These are phyloP conservation scores for Pelargonium cotyledonis DNA, from an alignment of 441 rosid species.

Conservation along the genomic window DNA sequence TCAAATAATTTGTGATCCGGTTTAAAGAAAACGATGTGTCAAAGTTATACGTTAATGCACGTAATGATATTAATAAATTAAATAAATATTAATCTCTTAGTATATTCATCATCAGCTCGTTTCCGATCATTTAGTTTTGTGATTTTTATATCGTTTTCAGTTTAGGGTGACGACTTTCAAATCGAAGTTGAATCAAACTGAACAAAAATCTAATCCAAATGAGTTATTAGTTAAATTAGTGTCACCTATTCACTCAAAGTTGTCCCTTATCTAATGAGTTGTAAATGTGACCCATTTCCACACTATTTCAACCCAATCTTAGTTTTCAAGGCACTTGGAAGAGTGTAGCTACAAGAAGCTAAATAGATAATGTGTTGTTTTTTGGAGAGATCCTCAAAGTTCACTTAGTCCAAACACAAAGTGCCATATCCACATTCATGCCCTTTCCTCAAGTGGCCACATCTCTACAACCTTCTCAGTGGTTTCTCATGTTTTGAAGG, in stretches of 20 bases:
- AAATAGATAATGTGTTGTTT: constrained; percentile 10
- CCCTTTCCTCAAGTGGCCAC: constrained; percentile 19
- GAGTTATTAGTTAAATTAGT: too few species aligned
- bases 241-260: background rate
- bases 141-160: too few species aligned
- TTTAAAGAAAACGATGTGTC: too few species aligned
- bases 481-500: background rate
- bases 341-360: background rate
- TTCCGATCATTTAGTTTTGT: too few species aligned
- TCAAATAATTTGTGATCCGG: too few species aligned
- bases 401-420: constrained; percentile 24
- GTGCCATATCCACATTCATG: constrained; percentile 18
- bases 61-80: too few species aligned
- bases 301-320: background rate
- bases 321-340: background rate
- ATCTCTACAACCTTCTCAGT: constrained; percentile 3
- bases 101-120: too few species aligned
- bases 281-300: constrained; percentile 1
- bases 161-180: too few species aligned
- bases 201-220: too few species aligned
- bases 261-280: constrained; percentile 7
- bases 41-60: too few species aligned
- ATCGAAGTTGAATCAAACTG: too few species aligned
- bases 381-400: constrained; percentile 12
- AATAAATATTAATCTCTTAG: too few species aligned